These are phyloP conservation scores for Stentor coeruleus DNA, from an alignment of 73 alveolate species.

Conservation along the genomic window DNA sequence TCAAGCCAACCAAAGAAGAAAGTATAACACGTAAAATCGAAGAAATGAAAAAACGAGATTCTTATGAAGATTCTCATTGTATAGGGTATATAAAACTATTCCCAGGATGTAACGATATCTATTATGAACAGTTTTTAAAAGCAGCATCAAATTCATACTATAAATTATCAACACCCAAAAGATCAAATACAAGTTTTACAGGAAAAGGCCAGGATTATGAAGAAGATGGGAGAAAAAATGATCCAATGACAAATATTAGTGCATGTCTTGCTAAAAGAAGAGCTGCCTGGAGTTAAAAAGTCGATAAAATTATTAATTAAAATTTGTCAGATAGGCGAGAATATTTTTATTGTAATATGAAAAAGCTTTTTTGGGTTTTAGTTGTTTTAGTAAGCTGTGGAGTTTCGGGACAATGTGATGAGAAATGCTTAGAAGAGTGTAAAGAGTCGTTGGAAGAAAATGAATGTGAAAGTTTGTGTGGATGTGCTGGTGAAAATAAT, in stretches of 20 bases:
- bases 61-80: not conserved
- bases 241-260: too few species aligned
- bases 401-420: too few species aligned
- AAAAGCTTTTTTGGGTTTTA: too few species aligned
- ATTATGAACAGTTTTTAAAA: not conserved
- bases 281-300: conserved; percentile 1
- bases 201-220: not conserved
- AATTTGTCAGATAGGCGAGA: not conserved
- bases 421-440: too few species aligned
- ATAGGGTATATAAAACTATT: not conserved
- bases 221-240: not conserved
- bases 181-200: not conserved
- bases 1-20: not conserved
- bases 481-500: too few species aligned
- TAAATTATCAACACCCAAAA: not conserved
- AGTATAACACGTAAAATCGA: not conserved
- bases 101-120: not conserved
- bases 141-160: not conserved
- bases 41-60: not conserved
- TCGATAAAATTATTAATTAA: too few species aligned
- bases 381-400: too few species aligned
- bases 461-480: too few species aligned
- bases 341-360: too few species aligned
- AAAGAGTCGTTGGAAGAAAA: too few species aligned
- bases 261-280: not conserved